Evolutionary conservation across 768 basidiomycete genomes (phyloP).

Genomic region (Russula vinacea): DNA sequence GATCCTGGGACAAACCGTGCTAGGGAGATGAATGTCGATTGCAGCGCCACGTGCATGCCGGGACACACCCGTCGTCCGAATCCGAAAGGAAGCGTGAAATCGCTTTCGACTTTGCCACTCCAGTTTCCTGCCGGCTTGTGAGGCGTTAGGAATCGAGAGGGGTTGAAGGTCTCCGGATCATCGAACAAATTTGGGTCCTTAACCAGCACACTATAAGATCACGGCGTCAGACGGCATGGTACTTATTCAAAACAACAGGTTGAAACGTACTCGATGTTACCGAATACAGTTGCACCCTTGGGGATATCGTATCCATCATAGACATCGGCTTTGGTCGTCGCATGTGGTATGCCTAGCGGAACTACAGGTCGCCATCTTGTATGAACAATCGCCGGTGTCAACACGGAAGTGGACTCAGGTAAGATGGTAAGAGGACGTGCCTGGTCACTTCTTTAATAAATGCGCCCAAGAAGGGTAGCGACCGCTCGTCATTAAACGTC

Average conservation of each 20-base stretch:
- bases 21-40: constrained; percentile 25
- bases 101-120: constrained; percentile 18
- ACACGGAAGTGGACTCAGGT: background rate
- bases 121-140: constrained; percentile 5
- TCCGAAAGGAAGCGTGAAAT: constrained; percentile 30
- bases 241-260: background rate
- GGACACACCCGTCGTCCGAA: constrained; percentile 31
- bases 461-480: constrained; percentile 24
- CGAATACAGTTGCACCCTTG: constrained; percentile 12
- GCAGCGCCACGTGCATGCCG: constrained; percentile 27
- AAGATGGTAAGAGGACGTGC: background rate
- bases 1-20: constrained; percentile 2
- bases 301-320: constrained; percentile 24
- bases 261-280: constrained; percentile 18
- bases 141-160: constrained; percentile 30
- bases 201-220: constrained; percentile 23
- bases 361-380: constrained; percentile 16
- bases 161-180: constrained; percentile 30
- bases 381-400: background rate
- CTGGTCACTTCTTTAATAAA: constrained; percentile 29
- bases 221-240: background rate
- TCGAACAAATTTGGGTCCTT: constrained; percentile 30
- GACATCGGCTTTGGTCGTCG: constrained; percentile 5
- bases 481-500: constrained; percentile 25
- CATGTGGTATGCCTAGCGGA: constrained; percentile 19